Evolutionary conservation across 768 basidiomycete species (phyloP).

Genomic region (Naematelia encephala): DNA sequence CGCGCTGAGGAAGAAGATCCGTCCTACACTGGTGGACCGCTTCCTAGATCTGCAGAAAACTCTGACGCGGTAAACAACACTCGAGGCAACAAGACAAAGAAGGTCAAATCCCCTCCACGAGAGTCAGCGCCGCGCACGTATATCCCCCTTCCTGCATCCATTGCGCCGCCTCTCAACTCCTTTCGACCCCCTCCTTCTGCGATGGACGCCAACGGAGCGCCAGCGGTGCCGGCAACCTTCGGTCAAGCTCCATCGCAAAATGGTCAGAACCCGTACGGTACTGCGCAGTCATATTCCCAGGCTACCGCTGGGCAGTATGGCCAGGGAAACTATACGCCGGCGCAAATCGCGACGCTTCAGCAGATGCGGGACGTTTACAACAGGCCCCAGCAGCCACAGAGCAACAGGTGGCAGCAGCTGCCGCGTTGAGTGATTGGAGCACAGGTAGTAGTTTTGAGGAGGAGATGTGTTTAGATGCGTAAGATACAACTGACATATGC

Average conservation of each 20-base stretch:
- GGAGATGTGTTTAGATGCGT: no score
- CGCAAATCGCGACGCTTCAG: background rate
- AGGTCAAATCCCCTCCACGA: background rate
- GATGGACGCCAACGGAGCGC: background rate
- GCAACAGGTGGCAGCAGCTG: background rate
- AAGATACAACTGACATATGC: no score
- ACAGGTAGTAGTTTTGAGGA: no score
- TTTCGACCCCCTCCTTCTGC: no score
- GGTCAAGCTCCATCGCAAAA: background rate
- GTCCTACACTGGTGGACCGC: conserved; percentile 12
- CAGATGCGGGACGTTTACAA: background rate
- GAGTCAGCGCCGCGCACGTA: background rate
- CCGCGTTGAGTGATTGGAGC: no score
- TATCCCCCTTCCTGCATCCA: background rate
- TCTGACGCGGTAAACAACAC: conserved; percentile 7
- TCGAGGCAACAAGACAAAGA: background rate
- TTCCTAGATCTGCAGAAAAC: conserved; percentile 6
- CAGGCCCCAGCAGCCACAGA: background rate
- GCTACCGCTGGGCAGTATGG: background rate
- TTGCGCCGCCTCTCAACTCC: background rate
- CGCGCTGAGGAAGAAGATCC: conserved; percentile 24
- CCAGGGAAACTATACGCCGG: background rate
- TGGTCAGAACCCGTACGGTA: background rate
- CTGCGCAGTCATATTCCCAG: background rate
- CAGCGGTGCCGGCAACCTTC: background rate